Conservation (phyloP, 2,329 filamentous ascomycete species). For the Fusarium sp. region DNA sequence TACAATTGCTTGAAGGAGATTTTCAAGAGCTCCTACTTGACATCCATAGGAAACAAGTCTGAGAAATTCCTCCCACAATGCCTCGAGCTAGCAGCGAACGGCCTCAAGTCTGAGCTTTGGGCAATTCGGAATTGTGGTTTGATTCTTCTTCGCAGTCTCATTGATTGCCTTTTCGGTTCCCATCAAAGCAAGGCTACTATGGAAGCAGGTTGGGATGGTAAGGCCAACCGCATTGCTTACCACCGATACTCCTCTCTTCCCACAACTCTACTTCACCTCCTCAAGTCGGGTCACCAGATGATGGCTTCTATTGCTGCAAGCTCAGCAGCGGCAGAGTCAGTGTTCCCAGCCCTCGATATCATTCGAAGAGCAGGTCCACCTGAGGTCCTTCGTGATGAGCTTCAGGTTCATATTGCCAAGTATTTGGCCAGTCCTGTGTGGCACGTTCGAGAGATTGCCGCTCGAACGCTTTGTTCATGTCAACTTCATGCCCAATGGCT, state of each 20-base stretch:
- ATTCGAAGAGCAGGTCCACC: slow-evolving; percentile 78
- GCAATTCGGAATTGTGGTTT: slow-evolving; percentile 93
- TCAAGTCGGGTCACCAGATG: slow-evolving; percentile 63
- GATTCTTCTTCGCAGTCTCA: slow-evolving; percentile 86
- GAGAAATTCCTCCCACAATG: slow-evolving; percentile 79
- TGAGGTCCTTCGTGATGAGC: slow-evolving; percentile 61
- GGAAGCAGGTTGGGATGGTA: slow-evolving; percentile 72
- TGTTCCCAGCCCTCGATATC: slow-evolving; percentile 87
- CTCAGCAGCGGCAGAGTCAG: slow-evolving; percentile 69
- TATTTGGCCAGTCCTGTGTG: slow-evolving; percentile 78
- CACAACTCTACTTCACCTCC: slow-evolving; percentile 70
- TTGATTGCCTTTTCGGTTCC: slow-evolving; percentile 81
- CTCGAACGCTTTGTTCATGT: slow-evolving; percentile 75
- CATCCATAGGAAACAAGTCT: slow-evolving; percentile 76
- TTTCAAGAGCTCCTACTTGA: slow-evolving; percentile 83
- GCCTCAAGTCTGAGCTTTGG: slow-evolving; percentile 86
- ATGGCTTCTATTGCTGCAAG: slow-evolving; percentile 52
- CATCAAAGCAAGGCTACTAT: slow-evolving; percentile 74
- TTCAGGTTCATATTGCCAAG: slow-evolving; percentile 67
- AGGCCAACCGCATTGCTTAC: slow-evolving; percentile 74
- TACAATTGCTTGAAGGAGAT: slow-evolving; percentile 94
- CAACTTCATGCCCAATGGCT: slow-evolving; percentile 65
- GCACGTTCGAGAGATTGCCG: slow-evolving; percentile 85
- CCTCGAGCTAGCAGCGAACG: slow-evolving; percentile 82
- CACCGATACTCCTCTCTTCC: slow-evolving; percentile 75